phyloP scores from a whole-genome alignment of 2,329 filamentous ascomycete genomes.

The Aspergillus ustus region DNA sequence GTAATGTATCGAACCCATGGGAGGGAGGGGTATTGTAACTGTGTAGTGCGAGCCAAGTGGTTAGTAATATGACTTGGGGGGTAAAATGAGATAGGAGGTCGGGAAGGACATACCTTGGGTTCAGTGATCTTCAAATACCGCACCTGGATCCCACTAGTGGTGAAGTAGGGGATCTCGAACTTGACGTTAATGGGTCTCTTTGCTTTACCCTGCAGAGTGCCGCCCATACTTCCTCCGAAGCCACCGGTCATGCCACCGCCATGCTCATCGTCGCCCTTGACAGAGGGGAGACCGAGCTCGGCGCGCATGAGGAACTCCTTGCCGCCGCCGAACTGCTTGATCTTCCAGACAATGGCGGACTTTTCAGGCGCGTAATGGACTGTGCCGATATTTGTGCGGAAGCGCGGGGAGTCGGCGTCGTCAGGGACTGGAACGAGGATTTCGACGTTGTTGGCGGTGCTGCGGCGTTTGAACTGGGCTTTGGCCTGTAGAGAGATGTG shows the following conservation, averaged over 20 bases:
- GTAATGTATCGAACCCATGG: conserved; percentile 99
- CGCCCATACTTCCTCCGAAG: conserved; percentile 96
- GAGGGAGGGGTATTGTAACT: conserved; percentile 97
- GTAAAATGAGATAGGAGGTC: neutral
- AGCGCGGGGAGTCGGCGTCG: conserved; percentile 92
- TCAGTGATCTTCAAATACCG: conserved; percentile 99
- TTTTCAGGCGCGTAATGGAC: conserved; percentile 98
- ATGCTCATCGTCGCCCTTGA: conserved; percentile 92
- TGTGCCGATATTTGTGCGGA: conserved; percentile 94
- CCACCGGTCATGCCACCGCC: conserved; percentile 97
- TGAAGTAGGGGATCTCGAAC: conserved; percentile 99
- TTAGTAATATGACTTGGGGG: neutral
- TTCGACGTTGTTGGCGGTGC: conserved; percentile 98
- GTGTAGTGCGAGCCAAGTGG: conserved; percentile 1
- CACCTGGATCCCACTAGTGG: conserved; percentile 98
- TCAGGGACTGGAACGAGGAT: conserved; percentile 97
- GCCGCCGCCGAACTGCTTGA: conserved; percentile 98
- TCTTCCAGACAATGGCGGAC: conserved; percentile 98
- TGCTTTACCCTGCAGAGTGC: conserved; percentile 80
- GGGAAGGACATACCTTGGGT: conserved; percentile 76
- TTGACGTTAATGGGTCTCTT: conserved; percentile 98
- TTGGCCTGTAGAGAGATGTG: conserved; percentile 61
- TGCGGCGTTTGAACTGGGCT: conserved; percentile 96
- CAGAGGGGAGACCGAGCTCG: conserved; percentile 89
- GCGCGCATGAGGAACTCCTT: conserved; percentile 99